Evolutionary conservation across 306 rosid genomes (phyloP).

Genomic region (Dalbergia cochinchinensis): DNA sequence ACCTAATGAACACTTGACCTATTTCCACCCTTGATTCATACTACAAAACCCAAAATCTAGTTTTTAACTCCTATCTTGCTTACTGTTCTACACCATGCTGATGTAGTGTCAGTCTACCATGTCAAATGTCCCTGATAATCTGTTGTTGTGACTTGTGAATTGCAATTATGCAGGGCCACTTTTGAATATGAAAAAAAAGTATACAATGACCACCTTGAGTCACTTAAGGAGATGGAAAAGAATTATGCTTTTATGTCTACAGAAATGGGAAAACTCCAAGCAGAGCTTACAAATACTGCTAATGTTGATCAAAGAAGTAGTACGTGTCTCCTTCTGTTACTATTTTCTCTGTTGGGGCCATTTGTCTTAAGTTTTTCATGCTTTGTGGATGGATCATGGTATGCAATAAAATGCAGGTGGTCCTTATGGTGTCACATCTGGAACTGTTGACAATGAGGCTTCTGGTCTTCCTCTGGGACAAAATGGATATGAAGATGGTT

Average conservation of each 20-base stretch:
- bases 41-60: background rate
- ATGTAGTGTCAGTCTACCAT: too few species aligned
- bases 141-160: conserved; percentile 38
- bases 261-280: conserved; percentile 93
- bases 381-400: conserved; percentile 41
- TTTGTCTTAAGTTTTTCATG: conserved; percentile 44
- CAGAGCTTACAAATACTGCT: conserved; percentile 74
- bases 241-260: conserved; percentile 87
- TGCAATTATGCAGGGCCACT: conserved; percentile 69
- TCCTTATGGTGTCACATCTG: conserved; percentile 74
- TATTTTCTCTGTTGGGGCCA: conserved; percentile 33
- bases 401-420: conserved; percentile 63
- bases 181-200: conserved; percentile 88
- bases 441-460: conserved; percentile 72
- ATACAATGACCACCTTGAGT: conserved; percentile 91
- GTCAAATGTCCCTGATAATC: conserved; percentile 37
- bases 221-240: conserved; percentile 95
- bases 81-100: too few species aligned
- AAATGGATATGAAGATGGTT: conserved; percentile 82
- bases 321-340: conserved; percentile 47
- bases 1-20: background rate
- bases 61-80: background rate
- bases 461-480: conserved; percentile 74
- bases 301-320: conserved; percentile 73
- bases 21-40: background rate